Percentiles rank a stretch among this genome's conserved stretches.
Conservation (phyloP, 2,329 filamentous ascomycete species). For the Cordyceps fumosorosea region DNA sequence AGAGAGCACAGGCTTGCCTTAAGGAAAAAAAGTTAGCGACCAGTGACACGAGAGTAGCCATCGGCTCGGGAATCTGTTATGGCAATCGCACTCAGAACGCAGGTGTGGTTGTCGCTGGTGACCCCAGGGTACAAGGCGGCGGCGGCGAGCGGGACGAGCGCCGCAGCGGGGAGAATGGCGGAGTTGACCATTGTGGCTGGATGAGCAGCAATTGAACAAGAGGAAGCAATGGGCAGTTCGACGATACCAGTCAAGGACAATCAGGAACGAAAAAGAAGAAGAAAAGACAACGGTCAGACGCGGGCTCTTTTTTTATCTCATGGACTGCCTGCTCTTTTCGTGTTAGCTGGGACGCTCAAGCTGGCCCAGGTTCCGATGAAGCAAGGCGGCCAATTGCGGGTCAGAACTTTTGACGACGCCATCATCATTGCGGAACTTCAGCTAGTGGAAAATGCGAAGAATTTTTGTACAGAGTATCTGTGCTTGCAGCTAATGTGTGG, state of each 20-base stretch:
- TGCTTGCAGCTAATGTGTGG: not conserved
- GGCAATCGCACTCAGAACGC: conserved; percentile 36
- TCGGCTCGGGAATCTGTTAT: too few relatives aligned
- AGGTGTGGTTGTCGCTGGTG: conserved; percentile 50
- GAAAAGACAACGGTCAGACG: not conserved
- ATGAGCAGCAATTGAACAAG: not conserved
- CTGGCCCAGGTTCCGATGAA: not conserved
- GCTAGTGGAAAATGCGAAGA: not conserved
- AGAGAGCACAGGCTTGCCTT: conserved; percentile 34
- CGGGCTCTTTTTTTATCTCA: not conserved
- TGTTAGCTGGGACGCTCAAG: conserved; percentile 3
- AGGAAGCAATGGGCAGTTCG: not conserved
- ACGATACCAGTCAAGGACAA: not conserved
- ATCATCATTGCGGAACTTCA: not conserved
- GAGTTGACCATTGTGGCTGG: conserved; percentile 23
- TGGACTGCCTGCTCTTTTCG: conserved; percentile 11
- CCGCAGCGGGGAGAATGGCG: conserved; percentile 18
- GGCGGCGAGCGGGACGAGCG: conserved; percentile 24
- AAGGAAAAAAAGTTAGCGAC: not conserved
- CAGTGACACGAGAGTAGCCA: not conserved
- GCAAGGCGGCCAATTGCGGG: conserved; percentile 4
- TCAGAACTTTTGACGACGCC: conserved; percentile 5
- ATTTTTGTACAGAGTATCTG: not conserved
- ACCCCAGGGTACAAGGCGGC: conserved; percentile 37
- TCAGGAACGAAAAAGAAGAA: not conserved